Evolutionary conservation across 768 basidiomycete genomes (phyloP).

Genomic region (Auricularia auricula-judae): DNA sequence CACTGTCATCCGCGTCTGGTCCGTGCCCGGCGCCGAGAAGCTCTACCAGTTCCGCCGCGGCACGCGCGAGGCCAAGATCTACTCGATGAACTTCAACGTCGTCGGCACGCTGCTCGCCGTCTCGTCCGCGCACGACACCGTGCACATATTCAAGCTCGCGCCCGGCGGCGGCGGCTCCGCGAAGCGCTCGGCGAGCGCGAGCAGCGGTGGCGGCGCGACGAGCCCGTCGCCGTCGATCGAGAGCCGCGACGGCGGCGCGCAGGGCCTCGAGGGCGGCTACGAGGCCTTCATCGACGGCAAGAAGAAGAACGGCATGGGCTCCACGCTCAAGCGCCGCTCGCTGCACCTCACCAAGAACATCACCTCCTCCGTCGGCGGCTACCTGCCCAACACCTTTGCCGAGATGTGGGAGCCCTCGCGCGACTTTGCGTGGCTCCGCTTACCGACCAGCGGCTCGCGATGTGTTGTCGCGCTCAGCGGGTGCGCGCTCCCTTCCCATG

Average conservation of each 20-base stretch:
- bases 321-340: slow-evolving; percentile 55
- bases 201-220: slow-evolving; percentile 17
- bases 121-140: slow-evolving; percentile 85
- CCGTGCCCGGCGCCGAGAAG: slow-evolving; percentile 83
- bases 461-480: slow-evolving; percentile 84
- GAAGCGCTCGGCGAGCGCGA: slow-evolving; percentile 7
- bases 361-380: slow-evolving; percentile 71
- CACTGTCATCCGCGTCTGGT: slow-evolving; percentile 94
- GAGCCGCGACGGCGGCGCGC: slow-evolving; percentile 41
- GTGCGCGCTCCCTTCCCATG: slow-evolving; percentile 32
- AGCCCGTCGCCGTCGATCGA: slow-evolving; percentile 62
- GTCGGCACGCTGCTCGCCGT: slow-evolving; percentile 80
- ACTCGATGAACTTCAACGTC: slow-evolving; percentile 75
- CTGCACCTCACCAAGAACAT: slow-evolving; percentile 64
- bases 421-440: slow-evolving; percentile 83
- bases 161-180: slow-evolving; percentile 1
- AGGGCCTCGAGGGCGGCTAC: slow-evolving; percentile 64
- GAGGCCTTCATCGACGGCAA: slow-evolving; percentile 76
- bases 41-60: slow-evolving; percentile 92
- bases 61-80: slow-evolving; percentile 76
- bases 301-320: slow-evolving; percentile 44
- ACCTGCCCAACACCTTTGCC: slow-evolving; percentile 78
- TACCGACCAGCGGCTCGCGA: slow-evolving; percentile 67
- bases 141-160: slow-evolving; percentile 89
- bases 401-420: slow-evolving; percentile 96